Evolutionary conservation across 2,329 filamentous ascomycete species (phyloP).

Genomic region (Geoglossum cookeanum): DNA sequence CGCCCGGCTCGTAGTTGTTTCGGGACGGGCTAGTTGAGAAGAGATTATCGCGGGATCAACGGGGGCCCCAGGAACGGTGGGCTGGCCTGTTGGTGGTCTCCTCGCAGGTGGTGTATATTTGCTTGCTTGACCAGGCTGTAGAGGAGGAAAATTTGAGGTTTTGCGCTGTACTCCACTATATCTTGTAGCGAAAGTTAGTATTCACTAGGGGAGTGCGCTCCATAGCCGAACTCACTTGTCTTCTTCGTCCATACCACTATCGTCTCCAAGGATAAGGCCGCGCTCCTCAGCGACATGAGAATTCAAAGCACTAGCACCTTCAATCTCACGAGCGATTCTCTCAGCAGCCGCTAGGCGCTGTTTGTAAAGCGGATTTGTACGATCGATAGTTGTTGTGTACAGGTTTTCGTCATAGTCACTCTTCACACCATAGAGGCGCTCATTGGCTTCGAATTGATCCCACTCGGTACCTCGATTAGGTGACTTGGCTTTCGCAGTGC

Average conservation of each 20-base stretch:
- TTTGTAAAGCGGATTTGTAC: constrained; percentile 61
- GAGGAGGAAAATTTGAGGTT: constrained; percentile 34
- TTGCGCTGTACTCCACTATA: constrained; percentile 85
- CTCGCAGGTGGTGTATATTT: constrained; percentile 86
- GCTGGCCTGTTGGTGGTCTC: constrained; percentile 54
- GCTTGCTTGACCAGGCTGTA: constrained; percentile 38
- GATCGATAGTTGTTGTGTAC: constrained; percentile 85
- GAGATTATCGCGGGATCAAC: constrained; percentile 84
- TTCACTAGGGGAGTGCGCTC: constrained; percentile 3
- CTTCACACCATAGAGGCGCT: constrained; percentile 67
- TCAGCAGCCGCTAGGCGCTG: constrained; percentile 63
- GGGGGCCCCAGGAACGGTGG: constrained; percentile 57
- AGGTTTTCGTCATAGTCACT: constrained; percentile 87
- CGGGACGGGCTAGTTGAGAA: constrained; percentile 38
- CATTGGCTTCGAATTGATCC: constrained; percentile 91
- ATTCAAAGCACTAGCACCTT: constrained; percentile 52
- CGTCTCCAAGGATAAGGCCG: constrained; percentile 43
- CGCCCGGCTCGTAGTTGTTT: background rate
- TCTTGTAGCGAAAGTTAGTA: constrained; percentile 23
- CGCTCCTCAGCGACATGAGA: constrained; percentile 82
- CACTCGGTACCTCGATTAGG: constrained; percentile 35
- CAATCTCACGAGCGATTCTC: constrained; percentile 75
- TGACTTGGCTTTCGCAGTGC: constrained; percentile 11
- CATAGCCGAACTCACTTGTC: constrained; percentile 46
- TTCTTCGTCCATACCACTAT: constrained; percentile 64